Conservation (phyloP, 129 eudicot genomes). For the Logfia minima region DNA sequence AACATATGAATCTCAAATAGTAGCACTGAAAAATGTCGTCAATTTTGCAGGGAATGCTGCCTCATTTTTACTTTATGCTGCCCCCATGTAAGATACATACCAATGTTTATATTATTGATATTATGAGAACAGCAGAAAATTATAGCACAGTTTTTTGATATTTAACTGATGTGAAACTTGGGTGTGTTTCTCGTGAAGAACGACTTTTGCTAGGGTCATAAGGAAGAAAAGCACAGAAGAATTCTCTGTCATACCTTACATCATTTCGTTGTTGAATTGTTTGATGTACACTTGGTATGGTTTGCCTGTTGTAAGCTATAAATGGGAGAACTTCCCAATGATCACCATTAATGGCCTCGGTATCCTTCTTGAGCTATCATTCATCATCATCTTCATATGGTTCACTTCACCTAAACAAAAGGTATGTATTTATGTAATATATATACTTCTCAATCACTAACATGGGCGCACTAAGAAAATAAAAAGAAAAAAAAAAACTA, state of each 20-base stretch:
- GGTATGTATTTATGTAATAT: slow-evolving; percentile 39
- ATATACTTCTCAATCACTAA: not conserved
- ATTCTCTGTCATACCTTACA: slow-evolving; percentile 74
- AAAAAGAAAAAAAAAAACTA: not conserved
- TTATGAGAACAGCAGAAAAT: not conserved
- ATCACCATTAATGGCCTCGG: slow-evolving; percentile 77
- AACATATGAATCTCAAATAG: slow-evolving; percentile 18
- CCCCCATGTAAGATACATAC: slow-evolving; percentile 64
- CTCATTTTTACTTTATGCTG: slow-evolving; percentile 68
- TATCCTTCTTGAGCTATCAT: slow-evolving; percentile 67
- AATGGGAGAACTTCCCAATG: slow-evolving; percentile 75
- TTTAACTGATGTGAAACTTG: slow-evolving; percentile 14
- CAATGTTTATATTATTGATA: not conserved
- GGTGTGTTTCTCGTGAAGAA: slow-evolving; percentile 41
- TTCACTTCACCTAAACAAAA: slow-evolving; percentile 56
- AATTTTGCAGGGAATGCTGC: slow-evolving; percentile 78
- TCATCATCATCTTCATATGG: slow-evolving; percentile 60
- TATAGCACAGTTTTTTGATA: not conserved
- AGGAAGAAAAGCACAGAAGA: slow-evolving; percentile 74
- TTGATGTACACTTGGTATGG: slow-evolving; percentile 87
- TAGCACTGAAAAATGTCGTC: not conserved
- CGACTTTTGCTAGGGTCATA: slow-evolving; percentile 59
- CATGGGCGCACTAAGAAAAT: not conserved
- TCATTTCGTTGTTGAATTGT: slow-evolving; percentile 56
- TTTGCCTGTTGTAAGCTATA: slow-evolving; percentile 69